Evolutionary conservation across 306 rosid species (phyloP).

Genomic region (Sicyos baderoa): DNA sequence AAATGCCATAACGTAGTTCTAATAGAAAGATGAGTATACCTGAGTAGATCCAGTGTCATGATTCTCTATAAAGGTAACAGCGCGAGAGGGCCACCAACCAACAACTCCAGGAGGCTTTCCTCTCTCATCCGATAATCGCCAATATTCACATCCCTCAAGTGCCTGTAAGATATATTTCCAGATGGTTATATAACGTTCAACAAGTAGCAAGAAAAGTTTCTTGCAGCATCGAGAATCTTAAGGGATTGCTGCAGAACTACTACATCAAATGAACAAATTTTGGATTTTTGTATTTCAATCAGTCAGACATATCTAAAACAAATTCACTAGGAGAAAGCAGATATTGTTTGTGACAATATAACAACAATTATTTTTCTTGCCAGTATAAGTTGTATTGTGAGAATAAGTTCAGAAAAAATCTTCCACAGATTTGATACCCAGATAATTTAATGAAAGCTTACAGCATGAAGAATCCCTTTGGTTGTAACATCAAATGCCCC

Average conservation of each 20-base stretch:
- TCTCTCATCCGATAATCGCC: constrained; percentile 89
- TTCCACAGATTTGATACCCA: neutral
- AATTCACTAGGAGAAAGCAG: neutral
- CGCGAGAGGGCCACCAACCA: constrained; percentile 99
- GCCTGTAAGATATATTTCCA: constrained; percentile 35
- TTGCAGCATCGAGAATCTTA: neutral
- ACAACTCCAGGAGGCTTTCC: constrained; percentile 96
- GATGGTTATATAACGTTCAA: neutral
- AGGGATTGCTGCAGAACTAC: neutral
- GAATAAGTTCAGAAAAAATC: neutral
- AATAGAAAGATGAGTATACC: constrained; percentile 38
- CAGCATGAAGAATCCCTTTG: constrained; percentile 93
- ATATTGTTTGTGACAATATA: neutral
- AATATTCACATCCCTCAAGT: constrained; percentile 76
- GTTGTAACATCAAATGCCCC: constrained; percentile 98
- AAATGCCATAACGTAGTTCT: constrained; percentile 1
- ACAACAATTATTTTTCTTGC: neutral
- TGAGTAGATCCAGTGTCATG: constrained; percentile 99
- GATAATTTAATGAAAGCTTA: constrained; percentile 35
- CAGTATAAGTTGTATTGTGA: neutral
- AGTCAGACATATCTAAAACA: neutral
- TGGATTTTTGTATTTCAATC: neutral
- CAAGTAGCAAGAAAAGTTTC: neutral
- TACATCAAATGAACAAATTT: neutral
- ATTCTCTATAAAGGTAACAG: constrained; percentile 91